A percentile compares a stretch with the other conserved stretches of the same genome.
These are phyloP conservation scores for Daldinia decipiens DNA, from an alignment of 495 filamentous ascomycete genomes.

Conservation along the genomic window DNA sequence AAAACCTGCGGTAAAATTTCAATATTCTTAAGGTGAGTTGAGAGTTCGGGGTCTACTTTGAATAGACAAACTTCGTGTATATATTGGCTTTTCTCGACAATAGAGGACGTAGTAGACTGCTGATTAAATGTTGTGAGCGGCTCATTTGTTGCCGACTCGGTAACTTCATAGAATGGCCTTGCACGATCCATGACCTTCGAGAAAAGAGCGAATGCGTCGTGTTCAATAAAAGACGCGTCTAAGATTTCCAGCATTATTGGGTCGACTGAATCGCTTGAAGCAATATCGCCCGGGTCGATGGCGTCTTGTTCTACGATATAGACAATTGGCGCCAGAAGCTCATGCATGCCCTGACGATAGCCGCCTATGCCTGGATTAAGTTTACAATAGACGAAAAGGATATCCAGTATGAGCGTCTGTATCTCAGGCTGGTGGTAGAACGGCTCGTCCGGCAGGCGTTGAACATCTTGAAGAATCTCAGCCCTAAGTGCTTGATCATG, in stretches of 20 bases:
- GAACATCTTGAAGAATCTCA: slow-evolving; percentile 96
- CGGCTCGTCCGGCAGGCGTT: slow-evolving; percentile 88
- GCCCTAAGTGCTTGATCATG: slow-evolving; percentile 83
- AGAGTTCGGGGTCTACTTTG: slow-evolving; percentile 82
- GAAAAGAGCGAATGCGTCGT: slow-evolving; percentile 91
- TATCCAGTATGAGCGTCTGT: slow-evolving; percentile 84
- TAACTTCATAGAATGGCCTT: slow-evolving; percentile 83
- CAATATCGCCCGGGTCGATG: slow-evolving; percentile 54
- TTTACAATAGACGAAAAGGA: slow-evolving; percentile 94
- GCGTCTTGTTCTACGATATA: slow-evolving; percentile 90
- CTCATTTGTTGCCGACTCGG: slow-evolving; percentile 46
- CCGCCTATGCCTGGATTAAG: slow-evolving; percentile 83
- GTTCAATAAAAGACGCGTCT: slow-evolving; percentile 79
- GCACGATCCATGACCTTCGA: slow-evolving; percentile 85
- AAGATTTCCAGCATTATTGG: slow-evolving; percentile 69
- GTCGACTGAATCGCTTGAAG: slow-evolving; percentile 49
- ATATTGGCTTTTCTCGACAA: slow-evolving; percentile 83
- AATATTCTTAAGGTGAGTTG: slow-evolving; percentile 80
- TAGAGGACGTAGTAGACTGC: slow-evolving; percentile 66
- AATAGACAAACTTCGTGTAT: slow-evolving; percentile 85
- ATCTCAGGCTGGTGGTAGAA: slow-evolving; percentile 86
- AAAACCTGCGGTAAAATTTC: slow-evolving; percentile 98
- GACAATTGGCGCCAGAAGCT: slow-evolving; percentile 88
- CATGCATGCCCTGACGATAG: slow-evolving; percentile 98
- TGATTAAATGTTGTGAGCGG: slow-evolving; percentile 26